Base-by-base conservation (phyloP, 495 filamentous ascomycete species). In the Pseudevernia furfuracea region DNA sequence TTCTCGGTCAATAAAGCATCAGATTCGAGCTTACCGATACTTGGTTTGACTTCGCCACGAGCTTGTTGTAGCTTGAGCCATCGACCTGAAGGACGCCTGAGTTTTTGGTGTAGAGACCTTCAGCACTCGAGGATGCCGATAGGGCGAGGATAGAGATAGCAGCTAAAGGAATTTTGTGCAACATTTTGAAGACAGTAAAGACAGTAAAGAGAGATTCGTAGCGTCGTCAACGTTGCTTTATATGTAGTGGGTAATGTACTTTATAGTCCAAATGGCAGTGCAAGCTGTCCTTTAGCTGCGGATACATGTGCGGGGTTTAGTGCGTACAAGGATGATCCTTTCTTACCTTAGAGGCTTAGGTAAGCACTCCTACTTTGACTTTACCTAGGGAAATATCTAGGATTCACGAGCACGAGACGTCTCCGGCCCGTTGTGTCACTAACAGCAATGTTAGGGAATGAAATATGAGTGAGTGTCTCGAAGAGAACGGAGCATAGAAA, bases 21-120 rank as follows among this genome's bases (percentile, higher is more conserved):
- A 67, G 14, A 9, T 25, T 28, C 30, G 30, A 41, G 75, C 89
- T 78, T 84, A 97, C 92, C 62, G 93, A 91, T 57, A 91, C 91
- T 73, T 96, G 79, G 73, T 96, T 96, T 58, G 91, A 96, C 70
- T 90, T 87, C 25, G 89, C 84, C 74, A 99, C 91, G 67, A 96
- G 79, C 63, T 84, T 82, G 75, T 91, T 86, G 75, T 95, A 99
- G 71, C 79, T 87, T 75, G 88, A 91, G n/a, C 78, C 83, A 72
- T 92, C 85, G 52, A 97, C 79, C 73, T 95, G 91, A 30, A 97
- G 72, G 52, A 99, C 95, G 19, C 89, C 87, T 4, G 91, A 95
- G 72, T 83, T 88, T 78, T 94, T 95, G 48, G 84, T 79, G 75
- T 99, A 99, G 53, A 99, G 69, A 17, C 84, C 85, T 62, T 83